Evolutionary conservation across 495 filamentous ascomycete genomes (phyloP), one percentile per base, ranked within the genome.

Genomic region (Physcia stellaris): DNA sequence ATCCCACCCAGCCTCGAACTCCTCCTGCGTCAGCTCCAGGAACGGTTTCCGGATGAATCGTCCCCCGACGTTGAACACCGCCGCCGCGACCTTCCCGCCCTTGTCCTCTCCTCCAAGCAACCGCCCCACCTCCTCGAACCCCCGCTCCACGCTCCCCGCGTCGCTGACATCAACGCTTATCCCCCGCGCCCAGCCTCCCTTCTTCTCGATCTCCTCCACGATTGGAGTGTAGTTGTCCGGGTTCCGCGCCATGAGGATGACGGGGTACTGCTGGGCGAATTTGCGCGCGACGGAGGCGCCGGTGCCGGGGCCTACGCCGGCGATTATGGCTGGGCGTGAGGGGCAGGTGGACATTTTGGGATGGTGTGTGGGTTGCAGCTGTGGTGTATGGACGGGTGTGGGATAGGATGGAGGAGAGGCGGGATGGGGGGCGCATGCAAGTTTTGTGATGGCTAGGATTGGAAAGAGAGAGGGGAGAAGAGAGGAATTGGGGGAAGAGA

Each of bases 21-120:
- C 82, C 15, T 75, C 70, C 27, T 70, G 57, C 0, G 59, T 74
- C 32, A 82, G 40, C 43, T 93, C 86, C 13, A 94, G 60, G 51
- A 95, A 93, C 2, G 85, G 82, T 62, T 88, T 90, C 26, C 70
- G 62, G 4, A 75, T 62, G 42, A 83, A 80, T 2, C 73, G 68
- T 21, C 71, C 78, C 3, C 68, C 69, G n/a, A 77, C 75, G 52
- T 95, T 94, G 54, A 83, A 94, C 4, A 96, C 61, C 0, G 86
- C 86, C 0, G 83, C 87, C 6, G 79, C 84, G 1, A 82, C 57
- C 20, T 69, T 33, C 26, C 26, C 26, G 21, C 20, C 28, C 13
- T 16, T 35, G 4, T 42, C 40, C 1, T 53, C 46, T 18, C 43
- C 50, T 0, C 55, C 50, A 24, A 58, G 70, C 45, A 79, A 64